These are phyloP conservation scores for Trichosporon faecale DNA, from an alignment of 1,284 basidiomycete genomes.

Conservation along the genomic window DNA sequence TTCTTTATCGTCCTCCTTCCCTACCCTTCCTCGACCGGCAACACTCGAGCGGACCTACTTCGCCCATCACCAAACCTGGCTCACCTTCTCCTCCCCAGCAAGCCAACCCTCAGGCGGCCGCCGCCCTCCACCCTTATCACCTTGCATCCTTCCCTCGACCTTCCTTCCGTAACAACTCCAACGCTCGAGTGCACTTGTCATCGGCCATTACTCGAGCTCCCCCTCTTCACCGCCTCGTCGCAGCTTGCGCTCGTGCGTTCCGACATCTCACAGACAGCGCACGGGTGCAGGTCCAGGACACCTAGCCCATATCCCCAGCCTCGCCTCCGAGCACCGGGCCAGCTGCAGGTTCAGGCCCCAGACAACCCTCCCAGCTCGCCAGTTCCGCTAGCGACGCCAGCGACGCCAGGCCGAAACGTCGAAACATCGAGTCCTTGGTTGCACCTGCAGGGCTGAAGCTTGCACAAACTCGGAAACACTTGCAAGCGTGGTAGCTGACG, in stretches of 20 bases:
- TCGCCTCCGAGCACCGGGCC: background rate
- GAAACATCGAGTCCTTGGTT: background rate
- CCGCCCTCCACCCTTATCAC: background rate
- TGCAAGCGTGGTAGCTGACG: background rate
- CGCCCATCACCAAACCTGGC: background rate
- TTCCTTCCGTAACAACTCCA: background rate
- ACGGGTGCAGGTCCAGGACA: background rate
- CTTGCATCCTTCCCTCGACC: background rate
- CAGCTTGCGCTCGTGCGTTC: conserved; percentile 5
- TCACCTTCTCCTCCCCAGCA: background rate
- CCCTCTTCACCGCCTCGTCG: background rate
- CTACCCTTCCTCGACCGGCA: background rate
- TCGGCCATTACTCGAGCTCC: background rate
- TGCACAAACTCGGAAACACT: background rate
- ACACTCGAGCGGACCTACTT: background rate
- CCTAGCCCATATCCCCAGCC: background rate
- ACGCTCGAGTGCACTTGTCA: background rate
- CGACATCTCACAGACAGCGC: background rate
- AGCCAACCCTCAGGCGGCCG: background rate
- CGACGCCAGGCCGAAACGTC: background rate
- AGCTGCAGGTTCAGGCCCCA: background rate
- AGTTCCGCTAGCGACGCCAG: background rate
- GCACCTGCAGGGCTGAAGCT: background rate
- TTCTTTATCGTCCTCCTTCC: background rate
- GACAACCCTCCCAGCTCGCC: background rate